Evolutionary conservation across 805 yeast species (phyloP).

Genomic region (Saccharomycopsis vini): DNA sequence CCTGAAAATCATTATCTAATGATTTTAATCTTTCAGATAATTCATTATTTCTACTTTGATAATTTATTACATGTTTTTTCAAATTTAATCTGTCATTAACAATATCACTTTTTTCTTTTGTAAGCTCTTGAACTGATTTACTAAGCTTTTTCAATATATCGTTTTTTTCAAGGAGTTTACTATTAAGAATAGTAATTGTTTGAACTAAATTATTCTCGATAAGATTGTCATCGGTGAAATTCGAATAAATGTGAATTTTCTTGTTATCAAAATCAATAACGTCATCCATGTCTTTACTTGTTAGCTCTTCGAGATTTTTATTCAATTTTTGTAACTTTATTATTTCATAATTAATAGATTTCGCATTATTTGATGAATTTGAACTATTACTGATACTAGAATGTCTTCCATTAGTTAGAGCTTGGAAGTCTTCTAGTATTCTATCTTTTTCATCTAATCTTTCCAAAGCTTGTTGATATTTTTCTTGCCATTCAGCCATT

Average conservation of each 20-base stretch:
- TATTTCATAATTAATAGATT: not conserved
- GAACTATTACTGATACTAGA: not conserved
- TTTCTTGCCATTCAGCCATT: slow-evolving; percentile 1
- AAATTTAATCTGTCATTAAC: not conserved
- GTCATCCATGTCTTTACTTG: not conserved
- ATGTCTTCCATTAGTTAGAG: not conserved
- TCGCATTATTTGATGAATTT: not conserved
- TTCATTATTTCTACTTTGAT: not conserved
- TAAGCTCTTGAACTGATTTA: not conserved
- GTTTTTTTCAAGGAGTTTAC: slow-evolving; percentile 8
- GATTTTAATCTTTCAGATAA: not conserved
- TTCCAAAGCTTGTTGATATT: not conserved
- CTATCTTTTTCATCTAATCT: slow-evolving; percentile 7
- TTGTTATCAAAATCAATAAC: not conserved
- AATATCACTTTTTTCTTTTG: not conserved
- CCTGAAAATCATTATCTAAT: not conserved
- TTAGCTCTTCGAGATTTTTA: not conserved
- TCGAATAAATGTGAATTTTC: slow-evolving; percentile 1
- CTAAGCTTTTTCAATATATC: slow-evolving; percentile 6
- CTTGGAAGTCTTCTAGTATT: slow-evolving; percentile 1
- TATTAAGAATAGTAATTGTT: slow-evolving; percentile 6
- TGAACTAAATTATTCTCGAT: slow-evolving; percentile 12
- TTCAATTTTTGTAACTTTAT: slow-evolving; percentile 1
- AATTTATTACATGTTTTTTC: slow-evolving; percentile 2
- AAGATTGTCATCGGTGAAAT: slow-evolving; percentile 5